Conservation (phyloP, 345 rosid species). For the Eucalyptus virginea region DNA sequence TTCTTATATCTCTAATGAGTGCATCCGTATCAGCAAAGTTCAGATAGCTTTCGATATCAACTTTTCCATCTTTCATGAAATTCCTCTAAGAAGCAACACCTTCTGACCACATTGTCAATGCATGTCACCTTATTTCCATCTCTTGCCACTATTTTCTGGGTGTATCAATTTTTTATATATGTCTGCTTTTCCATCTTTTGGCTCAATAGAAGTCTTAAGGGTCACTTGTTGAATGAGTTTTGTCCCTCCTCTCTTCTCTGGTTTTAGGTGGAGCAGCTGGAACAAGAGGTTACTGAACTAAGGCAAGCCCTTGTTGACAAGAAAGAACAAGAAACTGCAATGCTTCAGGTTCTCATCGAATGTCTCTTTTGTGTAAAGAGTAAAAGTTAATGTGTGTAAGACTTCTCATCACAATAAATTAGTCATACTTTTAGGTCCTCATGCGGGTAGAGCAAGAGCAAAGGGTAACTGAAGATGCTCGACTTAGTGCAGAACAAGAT, state of each 20-base stretch:
- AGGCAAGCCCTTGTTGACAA: conserved; percentile 56
- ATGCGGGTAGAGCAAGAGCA: conserved; percentile 88
- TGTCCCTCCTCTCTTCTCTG: background rate
- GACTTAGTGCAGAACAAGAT: conserved; percentile 64
- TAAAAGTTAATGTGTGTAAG: background rate
- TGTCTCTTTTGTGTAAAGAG: background rate
- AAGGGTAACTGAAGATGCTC: conserved; percentile 85
- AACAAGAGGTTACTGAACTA: conserved; percentile 48
- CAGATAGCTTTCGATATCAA: background rate
- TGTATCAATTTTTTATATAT: background rate
- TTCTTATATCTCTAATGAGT: background rate
- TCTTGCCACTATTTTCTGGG: background rate
- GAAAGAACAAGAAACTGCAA: conserved; percentile 82
- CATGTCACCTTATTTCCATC: background rate
- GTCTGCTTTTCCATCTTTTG: background rate
- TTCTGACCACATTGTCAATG: background rate
- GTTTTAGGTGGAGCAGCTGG: conserved; percentile 63
- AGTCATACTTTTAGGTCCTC: conserved; percentile 36
- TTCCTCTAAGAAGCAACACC: background rate
- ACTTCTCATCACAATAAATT: background rate
- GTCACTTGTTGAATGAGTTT: background rate
- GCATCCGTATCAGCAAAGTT: background rate
- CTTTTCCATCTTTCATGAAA: background rate
- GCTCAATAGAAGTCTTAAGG: background rate
- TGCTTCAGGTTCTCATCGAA: conserved; percentile 47